Base-by-base conservation (phyloP, 495 filamentous ascomycete genomes). In the Lineolata rhizophorae region DNA sequence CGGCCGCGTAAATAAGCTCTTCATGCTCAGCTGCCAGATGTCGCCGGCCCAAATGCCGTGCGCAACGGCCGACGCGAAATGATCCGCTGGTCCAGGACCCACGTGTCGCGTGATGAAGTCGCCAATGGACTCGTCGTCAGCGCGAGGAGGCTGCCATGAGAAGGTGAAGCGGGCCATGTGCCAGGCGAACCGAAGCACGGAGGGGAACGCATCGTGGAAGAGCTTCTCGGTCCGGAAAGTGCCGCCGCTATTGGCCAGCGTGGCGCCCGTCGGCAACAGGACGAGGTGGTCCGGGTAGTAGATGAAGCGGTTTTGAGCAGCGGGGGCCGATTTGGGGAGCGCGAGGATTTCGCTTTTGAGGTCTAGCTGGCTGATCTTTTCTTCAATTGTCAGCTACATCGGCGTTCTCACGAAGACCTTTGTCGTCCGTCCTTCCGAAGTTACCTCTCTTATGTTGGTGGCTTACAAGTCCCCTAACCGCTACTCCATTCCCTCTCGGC, bases 41-140 rank as follows among this genome's bases (percentile, higher is more conserved):
- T 94, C 76, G 27, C 90, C 90, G n/a, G 82, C 90, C 43, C 84
- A 90, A 12, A 95, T 79, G 8, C 90, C 90, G 54, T 94, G 87
- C 16, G 76, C 48, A n/a, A 81, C 50, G 18, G 71, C 76, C 2
- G 80, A 91, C 2, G 72, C 47, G 1, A 94, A 16, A 40, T 91
- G 91, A 24, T 93, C 57, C 18, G 73, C 73, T 4, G 79, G 24
- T 2, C 59, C 45, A 6, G 57, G 49, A 20, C 64, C 60, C 19
- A 75, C 51, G 10, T 68, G 48, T 12, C 71, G 57, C 2, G 54
- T 48, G 14, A 82, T 54, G 45, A 78, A 93, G 1, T 64, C 56
- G 3, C 67, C 74, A 17, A 93, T 51, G 6, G 78, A 81, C 41
- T 83, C 70, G 44, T 94, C 81, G 11, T 54, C 31, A 11, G 55